phyloP scores from a whole-genome alignment of 148 eudicot genomes.

The Rhododendron molle region DNA sequence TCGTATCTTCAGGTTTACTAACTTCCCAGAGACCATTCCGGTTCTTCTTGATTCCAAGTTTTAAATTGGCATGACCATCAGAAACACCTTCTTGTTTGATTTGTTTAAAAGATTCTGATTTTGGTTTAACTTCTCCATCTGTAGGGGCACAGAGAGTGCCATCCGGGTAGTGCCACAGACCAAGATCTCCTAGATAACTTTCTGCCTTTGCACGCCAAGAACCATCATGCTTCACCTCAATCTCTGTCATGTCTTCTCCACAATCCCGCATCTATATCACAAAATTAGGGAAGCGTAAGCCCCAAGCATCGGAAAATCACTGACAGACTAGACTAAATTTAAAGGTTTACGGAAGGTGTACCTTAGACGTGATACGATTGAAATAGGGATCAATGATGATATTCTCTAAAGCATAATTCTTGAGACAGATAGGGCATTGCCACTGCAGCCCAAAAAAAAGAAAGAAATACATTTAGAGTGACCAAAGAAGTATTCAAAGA shows the following conservation, averaged over 20 bases:
- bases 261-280: slow-evolving; percentile 55
- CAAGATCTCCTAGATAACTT: slow-evolving; percentile 53
- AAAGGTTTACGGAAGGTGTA: slow-evolving; percentile 17
- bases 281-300: background rate
- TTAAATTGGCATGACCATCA: slow-evolving; percentile 37
- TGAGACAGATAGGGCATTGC: slow-evolving; percentile 96
- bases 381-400: slow-evolving; percentile 90
- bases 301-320: background rate
- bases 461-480: background rate
- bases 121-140: slow-evolving; percentile 31
- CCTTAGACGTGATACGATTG: slow-evolving; percentile 80
- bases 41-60: slow-evolving; percentile 61
- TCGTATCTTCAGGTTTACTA: slow-evolving; percentile 41
- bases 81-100: slow-evolving; percentile 45
- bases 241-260: slow-evolving; percentile 84
- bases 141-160: slow-evolving; percentile 41
- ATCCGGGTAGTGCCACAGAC: slow-evolving; percentile 64
- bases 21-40: slow-evolving; percentile 64
- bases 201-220: slow-evolving; percentile 94
- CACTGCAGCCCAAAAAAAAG: slow-evolving; percentile 42
- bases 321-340: background rate
- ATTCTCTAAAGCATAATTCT: slow-evolving; percentile 80
- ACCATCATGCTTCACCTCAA: slow-evolving; percentile 96
- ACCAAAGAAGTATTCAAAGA: background rate
- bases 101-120: slow-evolving; percentile 40